Percentiles rank a stretch among this genome's conserved stretches.
Evolutionary conservation across 208 protist species (phyloP).

Genomic region (Porcisia hertigi): DNA sequence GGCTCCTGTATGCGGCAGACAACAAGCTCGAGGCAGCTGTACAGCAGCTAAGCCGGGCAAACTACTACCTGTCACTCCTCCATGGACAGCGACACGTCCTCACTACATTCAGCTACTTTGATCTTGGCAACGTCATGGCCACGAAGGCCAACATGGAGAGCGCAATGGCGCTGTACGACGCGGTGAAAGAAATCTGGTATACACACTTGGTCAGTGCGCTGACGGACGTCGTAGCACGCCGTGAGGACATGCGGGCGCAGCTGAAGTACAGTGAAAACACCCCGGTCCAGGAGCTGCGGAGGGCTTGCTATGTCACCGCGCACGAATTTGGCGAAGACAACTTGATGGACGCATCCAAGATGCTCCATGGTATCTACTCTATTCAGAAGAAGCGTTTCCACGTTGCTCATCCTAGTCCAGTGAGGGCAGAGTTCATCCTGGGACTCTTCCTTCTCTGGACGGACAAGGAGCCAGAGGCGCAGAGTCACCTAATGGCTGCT

Average conservation of each 20-base stretch:
- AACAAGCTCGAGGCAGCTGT: conserved; percentile 79
- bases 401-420: conserved; percentile 61
- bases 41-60: conserved; percentile 82
- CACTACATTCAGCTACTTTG: conserved; percentile 91
- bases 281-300: conserved; percentile 35
- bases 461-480: conserved; percentile 58
- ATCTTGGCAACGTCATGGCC: conserved; percentile 91
- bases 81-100: conserved; percentile 78
- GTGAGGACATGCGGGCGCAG: conserved; percentile 45
- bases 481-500: conserved; percentile 44
- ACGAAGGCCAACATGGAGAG: conserved; percentile 83
- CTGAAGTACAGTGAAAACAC: conserved; percentile 76
- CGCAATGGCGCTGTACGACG: conserved; percentile 89
- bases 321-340: conserved; percentile 79
- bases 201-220: conserved; percentile 46
- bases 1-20: conserved; percentile 86
- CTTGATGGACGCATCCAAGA: conserved; percentile 83
- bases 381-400: conserved; percentile 85
- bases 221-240: conserved; percentile 61
- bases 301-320: conserved; percentile 58
- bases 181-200: conserved; percentile 88
- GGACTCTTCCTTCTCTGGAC: conserved; percentile 87
- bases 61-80: conserved; percentile 86
- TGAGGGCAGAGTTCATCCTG: conserved; percentile 75
- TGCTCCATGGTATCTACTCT: conserved; percentile 81